Base-by-base conservation (phyloP, 306 rosid species). In the Sechiopsis laciniata region DNA sequence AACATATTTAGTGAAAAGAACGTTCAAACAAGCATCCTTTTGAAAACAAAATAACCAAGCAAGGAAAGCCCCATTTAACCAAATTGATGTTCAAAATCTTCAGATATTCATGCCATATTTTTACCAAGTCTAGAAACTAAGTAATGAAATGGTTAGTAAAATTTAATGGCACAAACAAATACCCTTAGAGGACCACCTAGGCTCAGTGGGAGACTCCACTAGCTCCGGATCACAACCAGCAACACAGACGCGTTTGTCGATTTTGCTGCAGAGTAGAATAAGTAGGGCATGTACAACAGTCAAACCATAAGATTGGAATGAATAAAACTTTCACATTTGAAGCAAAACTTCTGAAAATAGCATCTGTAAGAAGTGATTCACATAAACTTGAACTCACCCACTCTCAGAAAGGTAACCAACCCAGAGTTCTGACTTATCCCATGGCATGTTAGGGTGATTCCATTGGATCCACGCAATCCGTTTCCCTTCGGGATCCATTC, bases 171-270 rank as follows among this genome's bases (percentile, higher is more conserved):
- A 64, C 10, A 64, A n/a, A 4, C 19, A 11, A 59, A 62, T 82
- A 93, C 98, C 98, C 72, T 65, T 59, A 17, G 96, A 77, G 45
- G 98, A 94, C 98, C 98, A 94, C 90, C 89, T 90, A 40, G 98
- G 98, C 87, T 89, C 98, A 59, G 87, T 82, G 70, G 96, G 89
- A 55, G 98, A 88, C 84, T 90, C 98, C 82, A 87, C 88, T 50
- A 83, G 51, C 9, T 72, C 75, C 76, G 92, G 83, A 84, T 93
- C 90, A 55, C 58, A 53, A 14, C 98, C 96, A 81, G 94, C 89
- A 78, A 90, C 81, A 77, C 92, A 86, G 46, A 84, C 73, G 70
- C 85, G 83, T 75, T 89, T 89, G 70, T 53, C 10, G 71, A 90
- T 77, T 70, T 89, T 85, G 60, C 97, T 93, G 90, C 84, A 73